A percentile compares a stretch with the other conserved stretches of the same genome.
phyloP scores from a whole-genome alignment of 2,329 filamentous ascomycete species.

The Alternaria ventricosa region DNA sequence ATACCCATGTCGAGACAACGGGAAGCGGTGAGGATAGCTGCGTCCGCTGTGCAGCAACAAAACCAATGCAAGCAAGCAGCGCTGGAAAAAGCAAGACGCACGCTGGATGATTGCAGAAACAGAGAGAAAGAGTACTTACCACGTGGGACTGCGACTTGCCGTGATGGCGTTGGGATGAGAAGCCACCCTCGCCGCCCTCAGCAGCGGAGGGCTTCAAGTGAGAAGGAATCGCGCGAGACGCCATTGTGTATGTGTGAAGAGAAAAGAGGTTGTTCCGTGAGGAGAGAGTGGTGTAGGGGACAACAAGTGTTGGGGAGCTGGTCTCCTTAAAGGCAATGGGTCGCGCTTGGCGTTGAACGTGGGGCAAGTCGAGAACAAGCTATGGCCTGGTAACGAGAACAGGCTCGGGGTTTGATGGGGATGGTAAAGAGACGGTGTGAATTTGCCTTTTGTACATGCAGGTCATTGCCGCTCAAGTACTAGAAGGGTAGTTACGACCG shows the following conservation, averaged over 20 bases:
- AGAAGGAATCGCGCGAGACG: constrained; percentile 75
- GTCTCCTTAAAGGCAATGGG: constrained; percentile 31
- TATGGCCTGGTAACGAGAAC: constrained; percentile 19
- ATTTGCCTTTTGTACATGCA: constrained; percentile 20
- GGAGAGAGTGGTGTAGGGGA: constrained; percentile 11
- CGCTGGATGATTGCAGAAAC: neutral
- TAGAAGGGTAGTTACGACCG: constrained; percentile 18
- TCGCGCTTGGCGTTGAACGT: constrained; percentile 22
- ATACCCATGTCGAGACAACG: neutral
- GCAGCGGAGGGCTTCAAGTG: constrained; percentile 74
- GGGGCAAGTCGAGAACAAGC: constrained; percentile 34
- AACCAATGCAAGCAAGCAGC: neutral
- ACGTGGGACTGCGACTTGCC: constrained; percentile 87
- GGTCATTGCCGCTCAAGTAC: constrained; percentile 18
- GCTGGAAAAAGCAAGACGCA: neutral
- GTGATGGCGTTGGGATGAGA: constrained; percentile 70
- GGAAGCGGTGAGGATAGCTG: neutral
- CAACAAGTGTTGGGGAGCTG: constrained; percentile 25
- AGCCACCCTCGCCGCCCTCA: constrained; percentile 50
- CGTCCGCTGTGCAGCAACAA: neutral
- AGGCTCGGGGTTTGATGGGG: constrained; percentile 10
- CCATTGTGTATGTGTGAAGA: constrained; percentile 61
- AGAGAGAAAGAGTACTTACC: constrained; percentile 63
- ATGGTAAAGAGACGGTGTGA: constrained; percentile 19
- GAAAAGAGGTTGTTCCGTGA: constrained; percentile 3